phyloP scores from a whole-genome alignment of 345 rosid species.

The Draba incana region DNA sequence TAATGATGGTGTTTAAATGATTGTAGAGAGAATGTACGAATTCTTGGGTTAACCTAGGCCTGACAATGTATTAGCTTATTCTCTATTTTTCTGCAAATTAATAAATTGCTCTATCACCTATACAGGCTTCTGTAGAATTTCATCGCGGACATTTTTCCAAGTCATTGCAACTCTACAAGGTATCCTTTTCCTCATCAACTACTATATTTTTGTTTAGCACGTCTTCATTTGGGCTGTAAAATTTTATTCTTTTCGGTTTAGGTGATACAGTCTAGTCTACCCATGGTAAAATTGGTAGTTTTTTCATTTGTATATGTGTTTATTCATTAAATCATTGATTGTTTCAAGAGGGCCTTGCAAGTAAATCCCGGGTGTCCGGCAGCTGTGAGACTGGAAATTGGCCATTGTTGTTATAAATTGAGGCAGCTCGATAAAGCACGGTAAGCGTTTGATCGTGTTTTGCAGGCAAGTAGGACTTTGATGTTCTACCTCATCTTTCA shows the following conservation, averaged over 20 bases:
- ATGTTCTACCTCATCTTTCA: slow-evolving; percentile 10
- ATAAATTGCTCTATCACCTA: slow-evolving; percentile 27
- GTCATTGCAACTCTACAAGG: slow-evolving; percentile 89
- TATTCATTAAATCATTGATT: slow-evolving; percentile 14
- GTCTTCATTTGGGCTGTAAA: slow-evolving; percentile 15
- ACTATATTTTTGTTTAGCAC: slow-evolving; percentile 8
- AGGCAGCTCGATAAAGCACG: slow-evolving; percentile 87
- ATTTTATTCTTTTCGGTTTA: not conserved
- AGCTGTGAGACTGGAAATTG: slow-evolving; percentile 92
- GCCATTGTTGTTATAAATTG: slow-evolving; percentile 91
- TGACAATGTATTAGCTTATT: slow-evolving; percentile 16
- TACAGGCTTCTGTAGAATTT: slow-evolving; percentile 96
- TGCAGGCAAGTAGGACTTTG: slow-evolving; percentile 67
- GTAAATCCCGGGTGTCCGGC: slow-evolving; percentile 89
- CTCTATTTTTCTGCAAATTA: slow-evolving; percentile 20
- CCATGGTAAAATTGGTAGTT: not conserved
- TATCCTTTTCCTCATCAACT: slow-evolving; percentile 43
- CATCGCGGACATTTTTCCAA: slow-evolving; percentile 76
- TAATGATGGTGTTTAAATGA: slow-evolving; percentile 9
- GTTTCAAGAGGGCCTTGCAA: slow-evolving; percentile 78
- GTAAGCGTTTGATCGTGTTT: slow-evolving; percentile 82
- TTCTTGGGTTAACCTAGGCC: slow-evolving; percentile 63
- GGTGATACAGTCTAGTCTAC: slow-evolving; percentile 7
- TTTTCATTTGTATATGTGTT: slow-evolving; percentile 30
- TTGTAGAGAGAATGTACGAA: slow-evolving; percentile 93